Evolutionary conservation across 768 basidiomycete species (phyloP).

Genomic region (Tephrocybe sp.): DNA sequence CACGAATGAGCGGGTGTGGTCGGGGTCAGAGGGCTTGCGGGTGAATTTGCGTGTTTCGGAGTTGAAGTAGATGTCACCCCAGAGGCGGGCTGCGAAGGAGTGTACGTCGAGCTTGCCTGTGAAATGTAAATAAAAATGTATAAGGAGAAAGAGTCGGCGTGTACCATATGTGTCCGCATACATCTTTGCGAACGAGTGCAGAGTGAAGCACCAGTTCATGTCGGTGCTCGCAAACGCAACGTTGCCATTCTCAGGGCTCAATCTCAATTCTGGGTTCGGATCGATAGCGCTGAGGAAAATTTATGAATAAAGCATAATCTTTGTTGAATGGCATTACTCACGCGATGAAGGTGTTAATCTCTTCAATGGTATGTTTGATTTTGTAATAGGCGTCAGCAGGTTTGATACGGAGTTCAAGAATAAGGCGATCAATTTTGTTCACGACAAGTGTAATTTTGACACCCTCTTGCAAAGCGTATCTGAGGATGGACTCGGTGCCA

Average conservation of each 20-base stretch:
- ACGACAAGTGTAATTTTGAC: slow-evolving; percentile 89
- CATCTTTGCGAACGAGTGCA: slow-evolving; percentile 92
- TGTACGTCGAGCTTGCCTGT: slow-evolving; percentile 77
- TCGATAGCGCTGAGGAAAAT: slow-evolving; percentile 61
- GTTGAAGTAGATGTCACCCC: slow-evolving; percentile 98
- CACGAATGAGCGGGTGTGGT: slow-evolving; percentile 82
- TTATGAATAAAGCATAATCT: neutral
- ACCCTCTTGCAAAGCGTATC: slow-evolving; percentile 87
- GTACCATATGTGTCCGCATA: slow-evolving; percentile 91
- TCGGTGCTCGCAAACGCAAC: slow-evolving; percentile 97
- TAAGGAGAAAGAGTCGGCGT: slow-evolving; percentile 10
- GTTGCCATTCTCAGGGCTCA: slow-evolving; percentile 95
- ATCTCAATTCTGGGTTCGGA: slow-evolving; percentile 80
- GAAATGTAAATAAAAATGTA: slow-evolving; percentile 1
- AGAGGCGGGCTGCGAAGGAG: slow-evolving; percentile 86
- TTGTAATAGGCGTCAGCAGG: slow-evolving; percentile 98
- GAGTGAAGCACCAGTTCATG: slow-evolving; percentile 97
- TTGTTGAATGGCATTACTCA: slow-evolving; percentile 27
- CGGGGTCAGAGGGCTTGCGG: slow-evolving; percentile 77
- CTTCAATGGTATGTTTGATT: slow-evolving; percentile 98
- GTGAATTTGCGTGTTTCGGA: slow-evolving; percentile 83
- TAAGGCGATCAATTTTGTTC: slow-evolving; percentile 97
- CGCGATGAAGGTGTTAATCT: slow-evolving; percentile 96
- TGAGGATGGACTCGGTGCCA: slow-evolving; percentile 83
- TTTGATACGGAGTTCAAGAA: slow-evolving; percentile 93